Evolutionary conservation across 2,329 filamentous ascomycete species (phyloP).

Genomic region (Polytolypa hystricis): DNA sequence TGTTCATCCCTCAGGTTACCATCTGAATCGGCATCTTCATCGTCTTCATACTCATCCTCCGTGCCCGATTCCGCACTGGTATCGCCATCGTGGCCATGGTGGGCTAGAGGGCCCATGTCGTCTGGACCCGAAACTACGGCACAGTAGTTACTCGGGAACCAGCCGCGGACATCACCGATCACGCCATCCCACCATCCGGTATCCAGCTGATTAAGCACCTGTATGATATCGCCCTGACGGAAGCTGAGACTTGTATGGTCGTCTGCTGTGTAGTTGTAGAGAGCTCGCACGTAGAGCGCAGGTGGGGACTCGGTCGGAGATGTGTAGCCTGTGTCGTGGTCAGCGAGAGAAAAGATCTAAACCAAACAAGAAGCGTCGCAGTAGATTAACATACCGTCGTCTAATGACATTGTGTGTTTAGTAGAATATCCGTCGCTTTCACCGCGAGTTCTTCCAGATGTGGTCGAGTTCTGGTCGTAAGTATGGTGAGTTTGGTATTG

Average conservation of each 20-base stretch:
- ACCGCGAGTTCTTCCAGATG: conserved; percentile 3
- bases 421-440: conserved; percentile 14
- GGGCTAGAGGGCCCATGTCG: conserved; percentile 54
- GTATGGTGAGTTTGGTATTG: background rate
- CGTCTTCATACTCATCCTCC: conserved; percentile 54
- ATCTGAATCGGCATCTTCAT: conserved; percentile 56
- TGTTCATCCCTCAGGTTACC: conserved; percentile 53
- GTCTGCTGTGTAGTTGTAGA: conserved; percentile 97
- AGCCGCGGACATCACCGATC: conserved; percentile 90
- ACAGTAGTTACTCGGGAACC: conserved; percentile 99
- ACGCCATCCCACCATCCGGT: conserved; percentile 99
- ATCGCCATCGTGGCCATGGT: conserved; percentile 44
- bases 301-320: conserved; percentile 31
- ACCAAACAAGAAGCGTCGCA: background rate
- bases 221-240: conserved; percentile 91
- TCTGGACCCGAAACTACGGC: conserved; percentile 68
- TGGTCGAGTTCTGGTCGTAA: background rate
- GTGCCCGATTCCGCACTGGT: conserved; percentile 37
- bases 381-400: background rate
- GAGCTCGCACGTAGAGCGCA: conserved; percentile 75
- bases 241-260: conserved; percentile 96
- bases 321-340: conserved; percentile 3
- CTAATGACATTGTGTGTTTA: conserved; percentile 3
- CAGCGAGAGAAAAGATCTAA: background rate
- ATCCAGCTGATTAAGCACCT: conserved; percentile 95